These are phyloP conservation scores for Leishmania braziliensis DNA, from an alignment of 208 protist species.

Conservation along the genomic window DNA sequence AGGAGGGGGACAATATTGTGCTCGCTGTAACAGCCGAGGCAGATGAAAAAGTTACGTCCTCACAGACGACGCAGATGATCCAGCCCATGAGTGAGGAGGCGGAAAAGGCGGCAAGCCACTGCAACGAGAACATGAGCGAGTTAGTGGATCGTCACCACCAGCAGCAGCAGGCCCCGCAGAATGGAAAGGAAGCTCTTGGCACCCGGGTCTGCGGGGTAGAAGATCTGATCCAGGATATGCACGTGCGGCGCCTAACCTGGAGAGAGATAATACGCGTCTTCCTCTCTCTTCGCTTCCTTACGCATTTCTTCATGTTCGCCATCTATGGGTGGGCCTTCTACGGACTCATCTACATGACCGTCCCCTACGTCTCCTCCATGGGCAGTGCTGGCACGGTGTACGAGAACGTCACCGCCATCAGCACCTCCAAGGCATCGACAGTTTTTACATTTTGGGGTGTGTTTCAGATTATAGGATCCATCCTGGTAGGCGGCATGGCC, in stretches of 20 bases:
- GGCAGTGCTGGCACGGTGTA: conserved; percentile 70
- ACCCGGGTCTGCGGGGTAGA: background rate
- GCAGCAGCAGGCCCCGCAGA: background rate
- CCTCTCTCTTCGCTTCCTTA: conserved; percentile 56
- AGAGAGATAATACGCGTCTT: conserved; percentile 54
- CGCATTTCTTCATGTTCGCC: conserved; percentile 80
- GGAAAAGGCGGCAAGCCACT: background rate
- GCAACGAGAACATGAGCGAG: background rate
- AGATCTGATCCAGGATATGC: conserved; percentile 36
- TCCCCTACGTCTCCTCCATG: conserved; percentile 85
- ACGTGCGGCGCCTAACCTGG: conserved; percentile 36
- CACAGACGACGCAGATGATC: background rate
- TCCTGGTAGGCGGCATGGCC: conserved; percentile 62
- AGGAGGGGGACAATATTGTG: background rate
- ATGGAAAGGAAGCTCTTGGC: background rate
- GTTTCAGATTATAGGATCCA: conserved; percentile 74
- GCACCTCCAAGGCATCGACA: conserved; percentile 61
- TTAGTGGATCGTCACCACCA: background rate
- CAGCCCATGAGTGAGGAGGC: background rate
- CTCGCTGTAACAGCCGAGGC: background rate
- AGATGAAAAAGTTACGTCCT: background rate
- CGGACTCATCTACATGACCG: conserved; percentile 72
- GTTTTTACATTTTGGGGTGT: conserved; percentile 81
- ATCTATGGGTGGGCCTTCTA: conserved; percentile 85
- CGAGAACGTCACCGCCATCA: conserved; percentile 43